These are phyloP conservation scores for Macadamia integrifolia DNA, from an alignment of 164 flowering plant species.

Conservation along the genomic window DNA sequence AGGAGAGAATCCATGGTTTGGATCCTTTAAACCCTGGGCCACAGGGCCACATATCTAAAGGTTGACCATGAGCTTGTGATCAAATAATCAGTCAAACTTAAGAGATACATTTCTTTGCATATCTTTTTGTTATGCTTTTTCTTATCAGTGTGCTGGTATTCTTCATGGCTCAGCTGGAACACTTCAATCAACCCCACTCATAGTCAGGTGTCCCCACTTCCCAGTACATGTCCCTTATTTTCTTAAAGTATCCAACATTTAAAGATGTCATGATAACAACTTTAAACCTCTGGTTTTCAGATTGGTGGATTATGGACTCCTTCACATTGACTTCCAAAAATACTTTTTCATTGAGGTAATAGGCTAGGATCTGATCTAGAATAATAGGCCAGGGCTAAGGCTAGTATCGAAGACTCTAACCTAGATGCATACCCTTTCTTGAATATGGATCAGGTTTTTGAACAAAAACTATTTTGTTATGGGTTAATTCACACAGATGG, in stretches of 20 bases:
- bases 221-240: constrained; percentile 67
- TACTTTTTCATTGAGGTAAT: constrained; percentile 50
- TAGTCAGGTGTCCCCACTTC: constrained; percentile 38
- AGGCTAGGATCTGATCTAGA: constrained; percentile 62
- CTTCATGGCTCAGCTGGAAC: constrained; percentile 84
- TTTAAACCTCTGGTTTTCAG: constrained; percentile 28
- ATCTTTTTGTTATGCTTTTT: constrained; percentile 64
- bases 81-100: constrained; percentile 60
- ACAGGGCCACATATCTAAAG: constrained; percentile 81
- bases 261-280: constrained; percentile 70
- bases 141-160: constrained; percentile 58
- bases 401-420: constrained; percentile 57
- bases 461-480: no score
- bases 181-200: constrained; percentile 55
- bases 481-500: no score
- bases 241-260: constrained; percentile 54
- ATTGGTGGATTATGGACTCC: constrained; percentile 12
- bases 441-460: constrained; percentile 16
- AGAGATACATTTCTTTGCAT: constrained; percentile 79
- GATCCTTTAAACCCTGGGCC: constrained; percentile 58
- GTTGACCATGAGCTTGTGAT: constrained; percentile 88
- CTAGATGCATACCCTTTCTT: constrained; percentile 71
- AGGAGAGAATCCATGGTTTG: constrained; percentile 76
- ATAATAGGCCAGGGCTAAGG: constrained; percentile 56
- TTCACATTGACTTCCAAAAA: constrained; percentile 39